phyloP scores from a whole-genome alignment of 2,329 filamentous ascomycete species.

The Myriangium duriaei region DNA sequence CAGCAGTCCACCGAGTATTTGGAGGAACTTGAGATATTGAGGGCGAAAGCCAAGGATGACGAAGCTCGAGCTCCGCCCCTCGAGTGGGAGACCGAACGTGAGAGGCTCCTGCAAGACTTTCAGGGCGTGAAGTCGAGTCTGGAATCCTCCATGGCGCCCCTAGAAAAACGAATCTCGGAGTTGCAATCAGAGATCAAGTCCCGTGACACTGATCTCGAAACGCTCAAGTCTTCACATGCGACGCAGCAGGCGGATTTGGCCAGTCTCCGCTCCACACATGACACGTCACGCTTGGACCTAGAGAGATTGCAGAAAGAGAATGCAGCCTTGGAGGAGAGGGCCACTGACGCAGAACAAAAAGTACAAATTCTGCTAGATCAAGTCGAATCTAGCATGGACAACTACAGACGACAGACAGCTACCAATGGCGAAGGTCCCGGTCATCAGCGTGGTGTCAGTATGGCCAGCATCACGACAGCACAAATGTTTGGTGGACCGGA shows the following conservation, averaged over 20 bases:
- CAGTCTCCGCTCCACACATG: conserved; percentile 29
- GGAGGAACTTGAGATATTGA: conserved; percentile 50
- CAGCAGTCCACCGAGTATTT: conserved; percentile 71
- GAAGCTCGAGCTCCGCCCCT: conserved; percentile 28
- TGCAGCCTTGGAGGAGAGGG: conserved; percentile 64
- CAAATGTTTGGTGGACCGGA: conserved; percentile 16
- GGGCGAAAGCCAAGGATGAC: conserved; percentile 14
- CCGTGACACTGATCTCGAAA: conserved; percentile 56
- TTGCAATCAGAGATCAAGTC: conserved; percentile 58
- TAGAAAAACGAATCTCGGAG: conserved; percentile 58
- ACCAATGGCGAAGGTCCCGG: conserved; percentile 17
- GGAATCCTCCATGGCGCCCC: conserved; percentile 47
- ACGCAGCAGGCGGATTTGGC: conserved; percentile 37
- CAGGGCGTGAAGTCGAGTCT: conserved; percentile 57
- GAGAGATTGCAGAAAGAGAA: conserved; percentile 80
- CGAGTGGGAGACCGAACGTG: conserved; percentile 66
- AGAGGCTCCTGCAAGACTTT: conserved; percentile 54
- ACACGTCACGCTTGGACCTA: conserved; percentile 51
- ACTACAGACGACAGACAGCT: conserved; percentile 65
- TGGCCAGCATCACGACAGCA: conserved; percentile 22
- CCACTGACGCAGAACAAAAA: conserved; percentile 81
- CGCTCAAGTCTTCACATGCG: conserved; percentile 41
- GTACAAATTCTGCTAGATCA: conserved; percentile 88
- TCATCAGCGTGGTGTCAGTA: conserved; percentile 41
- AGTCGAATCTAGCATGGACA: conserved; percentile 86